A percentile compares a stretch with the other conserved stretches of the same genome.
Conservation (phyloP, 257 asterid species). For the Scutellaria galericulata region DNA sequence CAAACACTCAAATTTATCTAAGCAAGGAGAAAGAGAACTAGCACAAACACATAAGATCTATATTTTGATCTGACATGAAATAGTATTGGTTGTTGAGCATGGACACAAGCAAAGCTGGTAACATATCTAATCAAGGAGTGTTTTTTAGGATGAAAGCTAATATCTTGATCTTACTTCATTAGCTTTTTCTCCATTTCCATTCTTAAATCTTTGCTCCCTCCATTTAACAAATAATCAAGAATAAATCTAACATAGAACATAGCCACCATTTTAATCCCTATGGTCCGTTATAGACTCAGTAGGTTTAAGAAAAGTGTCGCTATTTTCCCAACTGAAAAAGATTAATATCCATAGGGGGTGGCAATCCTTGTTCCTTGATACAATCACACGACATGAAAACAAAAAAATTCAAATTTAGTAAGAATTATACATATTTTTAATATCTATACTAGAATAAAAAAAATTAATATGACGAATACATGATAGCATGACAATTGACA, state of each 20-base stretch:
- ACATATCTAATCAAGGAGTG: not conserved
- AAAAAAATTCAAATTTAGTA: too few species aligned
- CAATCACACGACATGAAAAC: too few species aligned
- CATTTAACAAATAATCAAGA: not conserved
- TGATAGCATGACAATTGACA: too few species aligned
- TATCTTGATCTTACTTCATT: conserved; percentile 2
- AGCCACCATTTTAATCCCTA: not conserved
- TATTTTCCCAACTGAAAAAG: not conserved
- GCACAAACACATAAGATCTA: not conserved
- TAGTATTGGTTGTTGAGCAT: not conserved
- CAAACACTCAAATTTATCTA: conserved; percentile 19
- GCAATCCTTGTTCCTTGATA: too few species aligned
- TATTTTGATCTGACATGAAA: not conserved
- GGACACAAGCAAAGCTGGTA: not conserved
- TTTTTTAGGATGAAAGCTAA: not conserved
- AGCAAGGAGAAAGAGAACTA: not conserved
- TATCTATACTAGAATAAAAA: too few species aligned
- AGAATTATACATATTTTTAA: too few species aligned
- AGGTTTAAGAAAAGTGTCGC: not conserved
- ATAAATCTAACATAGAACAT: not conserved
- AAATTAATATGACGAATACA: too few species aligned
- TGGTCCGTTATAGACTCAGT: not conserved
- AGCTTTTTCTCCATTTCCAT: conserved; percentile 2
- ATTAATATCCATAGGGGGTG: conserved; percentile 1
- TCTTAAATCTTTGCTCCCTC: conserved; percentile 14